Evolutionary conservation across 2,329 filamentous ascomycete species (phyloP).

Genomic region (Claviceps arundinis): DNA sequence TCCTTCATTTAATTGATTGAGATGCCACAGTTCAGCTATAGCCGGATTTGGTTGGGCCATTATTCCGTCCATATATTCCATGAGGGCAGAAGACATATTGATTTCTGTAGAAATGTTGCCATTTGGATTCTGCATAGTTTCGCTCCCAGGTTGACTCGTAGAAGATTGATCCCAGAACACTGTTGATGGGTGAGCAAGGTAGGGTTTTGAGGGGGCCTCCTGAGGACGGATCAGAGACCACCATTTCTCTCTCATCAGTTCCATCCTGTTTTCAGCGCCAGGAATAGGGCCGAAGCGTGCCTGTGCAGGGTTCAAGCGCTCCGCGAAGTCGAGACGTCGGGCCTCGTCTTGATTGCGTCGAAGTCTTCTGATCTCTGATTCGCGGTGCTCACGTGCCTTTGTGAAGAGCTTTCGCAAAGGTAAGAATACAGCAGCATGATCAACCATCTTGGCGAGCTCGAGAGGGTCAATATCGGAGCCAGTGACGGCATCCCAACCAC

Average conservation of each 20-base stretch:
- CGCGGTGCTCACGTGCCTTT: constrained; percentile 38
- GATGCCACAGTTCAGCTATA: constrained; percentile 21
- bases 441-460: constrained; percentile 30
- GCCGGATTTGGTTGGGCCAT: constrained; percentile 24
- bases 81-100: constrained; percentile 16
- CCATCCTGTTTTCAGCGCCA: constrained; percentile 31
- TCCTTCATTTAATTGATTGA: background rate
- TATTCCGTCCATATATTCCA: constrained; percentile 23
- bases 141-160: constrained; percentile 7
- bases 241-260: constrained; percentile 37
- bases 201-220: constrained; percentile 6
- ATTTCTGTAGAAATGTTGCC: constrained; percentile 10
- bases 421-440: constrained; percentile 36
- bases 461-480: constrained; percentile 25
- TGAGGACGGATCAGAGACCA: constrained; percentile 31
- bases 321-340: constrained; percentile 33
- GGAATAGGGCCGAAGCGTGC: constrained; percentile 35
- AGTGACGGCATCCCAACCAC: constrained; percentile 34
- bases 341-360: constrained; percentile 35
- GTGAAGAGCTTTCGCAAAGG: constrained; percentile 41
- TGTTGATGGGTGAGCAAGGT: background rate
- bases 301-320: constrained; percentile 29
- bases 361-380: constrained; percentile 35
- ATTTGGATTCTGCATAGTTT: constrained; percentile 3
- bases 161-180: background rate